These are phyloP conservation scores for Trichoderma virens DNA, from an alignment of 495 filamentous ascomycete species.

Conservation along the genomic window DNA sequence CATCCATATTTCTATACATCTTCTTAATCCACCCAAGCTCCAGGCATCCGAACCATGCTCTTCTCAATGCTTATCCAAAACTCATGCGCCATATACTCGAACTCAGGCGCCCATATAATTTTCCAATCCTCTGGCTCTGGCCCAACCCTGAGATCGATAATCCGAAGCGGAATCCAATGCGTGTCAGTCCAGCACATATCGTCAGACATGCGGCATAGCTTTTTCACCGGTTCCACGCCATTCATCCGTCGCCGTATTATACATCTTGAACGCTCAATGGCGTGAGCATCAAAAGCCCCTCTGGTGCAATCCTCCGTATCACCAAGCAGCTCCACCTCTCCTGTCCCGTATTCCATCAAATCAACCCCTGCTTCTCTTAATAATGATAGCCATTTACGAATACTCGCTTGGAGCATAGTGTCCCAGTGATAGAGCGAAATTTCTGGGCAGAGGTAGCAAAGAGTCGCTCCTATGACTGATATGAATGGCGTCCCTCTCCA, in stretches of 20 bases:
- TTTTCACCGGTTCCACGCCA: not conserved
- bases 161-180: not conserved
- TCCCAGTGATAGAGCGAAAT: not conserved
- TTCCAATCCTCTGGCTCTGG: not conserved
- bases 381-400: not conserved
- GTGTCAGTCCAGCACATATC: not conserved
- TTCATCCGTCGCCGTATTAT: not conserved
- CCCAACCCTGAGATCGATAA: not conserved
- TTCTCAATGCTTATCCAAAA: not conserved
- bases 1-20: no score
- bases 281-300: not conserved
- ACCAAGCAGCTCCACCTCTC: not conserved
- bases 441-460: not conserved
- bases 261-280: not conserved
- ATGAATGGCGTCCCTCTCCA: not conserved
- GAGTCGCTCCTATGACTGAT: not conserved
- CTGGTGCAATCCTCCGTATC: not conserved
- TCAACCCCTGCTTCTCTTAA: not conserved
- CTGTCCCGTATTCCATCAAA: not conserved
- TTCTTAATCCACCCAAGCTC: not conserved
- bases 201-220: not conserved
- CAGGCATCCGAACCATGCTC: not conserved
- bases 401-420: not conserved
- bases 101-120: not conserved
- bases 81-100: not conserved